Evolutionary conservation across 2,329 filamentous ascomycete genomes (phyloP).

Genomic region (Penicillium capsulatum): DNA sequence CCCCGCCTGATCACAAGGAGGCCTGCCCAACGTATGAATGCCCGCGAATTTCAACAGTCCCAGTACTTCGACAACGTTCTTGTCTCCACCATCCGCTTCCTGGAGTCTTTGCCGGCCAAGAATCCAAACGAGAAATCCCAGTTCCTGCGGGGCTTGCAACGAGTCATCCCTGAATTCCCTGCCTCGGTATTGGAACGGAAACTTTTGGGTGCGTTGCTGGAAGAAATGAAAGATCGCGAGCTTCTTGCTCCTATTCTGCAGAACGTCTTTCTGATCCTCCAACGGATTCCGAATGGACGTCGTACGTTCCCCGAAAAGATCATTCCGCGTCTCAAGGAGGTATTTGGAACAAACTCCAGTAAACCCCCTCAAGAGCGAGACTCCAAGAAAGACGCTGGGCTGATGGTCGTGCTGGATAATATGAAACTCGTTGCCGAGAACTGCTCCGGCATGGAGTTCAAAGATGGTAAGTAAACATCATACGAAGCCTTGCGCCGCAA

Average conservation of each 20-base stretch:
- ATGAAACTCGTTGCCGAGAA: constrained; percentile 72
- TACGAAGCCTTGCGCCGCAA: background rate
- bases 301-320: constrained; percentile 80
- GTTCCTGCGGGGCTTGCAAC: constrained; percentile 82
- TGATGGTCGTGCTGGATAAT: constrained; percentile 88
- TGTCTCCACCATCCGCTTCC: constrained; percentile 90
- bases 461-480: constrained; percentile 63
- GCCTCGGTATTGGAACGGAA: constrained; percentile 94
- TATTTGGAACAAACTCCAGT: constrained; percentile 61
- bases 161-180: constrained; percentile 87
- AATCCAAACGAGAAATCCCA: constrained; percentile 84
- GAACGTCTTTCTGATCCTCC: constrained; percentile 87
- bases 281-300: constrained; percentile 69
- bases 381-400: constrained; percentile 74
- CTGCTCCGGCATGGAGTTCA: constrained; percentile 86
- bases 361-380: constrained; percentile 65
- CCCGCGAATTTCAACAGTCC: constrained; percentile 88
- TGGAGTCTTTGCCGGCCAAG: constrained; percentile 87
- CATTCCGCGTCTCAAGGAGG: constrained; percentile 76
- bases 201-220: constrained; percentile 78
- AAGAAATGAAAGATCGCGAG: constrained; percentile 90
- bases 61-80: constrained; percentile 96
- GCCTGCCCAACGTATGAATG: constrained; percentile 80
- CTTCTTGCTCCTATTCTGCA: constrained; percentile 79
- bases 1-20: constrained; percentile 81